Conservation (phyloP, 495 filamentous ascomycete species). For the Aspergillus baeticus region DNA sequence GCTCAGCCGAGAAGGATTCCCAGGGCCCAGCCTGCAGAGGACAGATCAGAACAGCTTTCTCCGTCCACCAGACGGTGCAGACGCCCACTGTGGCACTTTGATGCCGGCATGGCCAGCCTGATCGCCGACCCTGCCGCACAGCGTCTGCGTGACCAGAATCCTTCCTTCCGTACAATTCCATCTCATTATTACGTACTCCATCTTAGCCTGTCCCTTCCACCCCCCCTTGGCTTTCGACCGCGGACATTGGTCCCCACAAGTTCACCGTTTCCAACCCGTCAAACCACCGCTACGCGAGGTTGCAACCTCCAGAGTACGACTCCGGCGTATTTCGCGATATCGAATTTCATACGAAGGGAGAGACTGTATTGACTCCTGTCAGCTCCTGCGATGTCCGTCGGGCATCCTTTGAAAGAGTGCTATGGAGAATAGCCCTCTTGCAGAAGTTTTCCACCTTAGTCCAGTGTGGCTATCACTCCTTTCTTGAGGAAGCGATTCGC, state of each 20-base stretch:
- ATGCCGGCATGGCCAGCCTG: conserved; percentile 21
- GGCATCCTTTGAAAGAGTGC: no score
- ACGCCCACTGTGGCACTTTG: background rate
- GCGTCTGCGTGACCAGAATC: conserved; percentile 7
- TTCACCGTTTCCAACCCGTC: conserved; percentile 32
- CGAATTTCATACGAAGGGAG: background rate
- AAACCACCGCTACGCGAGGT: conserved; percentile 42
- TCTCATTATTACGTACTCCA: conserved; percentile 16
- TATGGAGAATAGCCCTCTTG: no score
- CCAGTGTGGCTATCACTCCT: no score
- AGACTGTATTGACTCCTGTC: no score
- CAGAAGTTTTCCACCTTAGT: no score
- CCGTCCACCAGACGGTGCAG: no score
- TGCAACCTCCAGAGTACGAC: conserved; percentile 19
- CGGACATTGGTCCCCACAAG: conserved; percentile 25
- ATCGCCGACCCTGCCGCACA: conserved; percentile 24
- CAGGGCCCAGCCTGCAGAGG: background rate
- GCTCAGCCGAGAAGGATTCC: background rate
- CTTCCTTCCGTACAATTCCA: conserved; percentile 15
- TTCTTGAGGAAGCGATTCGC: background rate
- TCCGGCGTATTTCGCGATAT: background rate
- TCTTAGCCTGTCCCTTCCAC: conserved; percentile 1
- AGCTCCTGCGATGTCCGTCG: no score
- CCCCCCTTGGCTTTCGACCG: background rate
- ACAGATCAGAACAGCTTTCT: no score